phyloP scores from a whole-genome alignment of 495 filamentous ascomycete genomes.

The Diplogelasinospora grovesii region DNA sequence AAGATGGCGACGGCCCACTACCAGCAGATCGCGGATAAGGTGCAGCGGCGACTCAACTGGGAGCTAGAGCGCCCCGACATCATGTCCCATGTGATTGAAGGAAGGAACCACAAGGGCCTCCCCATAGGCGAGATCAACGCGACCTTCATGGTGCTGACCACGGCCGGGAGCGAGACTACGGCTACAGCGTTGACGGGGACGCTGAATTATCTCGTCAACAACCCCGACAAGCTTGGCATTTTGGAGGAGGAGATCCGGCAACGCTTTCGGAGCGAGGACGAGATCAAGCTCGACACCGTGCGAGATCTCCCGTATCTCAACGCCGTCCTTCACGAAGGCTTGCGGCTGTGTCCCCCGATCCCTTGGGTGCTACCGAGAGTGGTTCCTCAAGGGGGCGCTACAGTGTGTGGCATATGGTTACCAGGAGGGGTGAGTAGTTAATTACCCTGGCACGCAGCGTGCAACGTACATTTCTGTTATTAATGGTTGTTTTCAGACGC shows the following conservation, averaged over 20 bases:
- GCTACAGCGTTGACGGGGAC: constrained; percentile 42
- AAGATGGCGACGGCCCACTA: constrained; percentile 27
- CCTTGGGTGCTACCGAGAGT: constrained; percentile 26
- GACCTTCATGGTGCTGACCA: constrained; percentile 28
- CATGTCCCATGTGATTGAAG: constrained; percentile 34
- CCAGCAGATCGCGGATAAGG: constrained; percentile 33
- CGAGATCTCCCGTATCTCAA: constrained; percentile 34
- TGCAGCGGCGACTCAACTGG: constrained; percentile 25
- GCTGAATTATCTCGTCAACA: constrained; percentile 43
- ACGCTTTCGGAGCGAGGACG: constrained; percentile 32
- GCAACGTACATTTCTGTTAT: no score
- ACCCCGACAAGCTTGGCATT: constrained; percentile 30
- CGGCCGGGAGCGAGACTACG: constrained; percentile 53
- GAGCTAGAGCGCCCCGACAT: constrained; percentile 29
- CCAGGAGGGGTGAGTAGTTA: constrained; percentile 20
- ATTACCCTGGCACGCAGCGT: no score
- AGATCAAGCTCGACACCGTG: constrained; percentile 41
- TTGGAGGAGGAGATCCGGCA: constrained; percentile 40
- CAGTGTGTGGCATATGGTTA: constrained; percentile 24
- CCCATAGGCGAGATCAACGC: constrained; percentile 32
- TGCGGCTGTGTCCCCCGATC: constrained; percentile 33
- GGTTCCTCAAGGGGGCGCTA: constrained; percentile 24
- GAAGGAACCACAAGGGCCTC: constrained; percentile 6
- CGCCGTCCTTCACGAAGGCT: constrained; percentile 39
- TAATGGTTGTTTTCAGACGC: no score